Conservation (phyloP, 768 basidiomycete species). For the Russula virescens region DNA sequence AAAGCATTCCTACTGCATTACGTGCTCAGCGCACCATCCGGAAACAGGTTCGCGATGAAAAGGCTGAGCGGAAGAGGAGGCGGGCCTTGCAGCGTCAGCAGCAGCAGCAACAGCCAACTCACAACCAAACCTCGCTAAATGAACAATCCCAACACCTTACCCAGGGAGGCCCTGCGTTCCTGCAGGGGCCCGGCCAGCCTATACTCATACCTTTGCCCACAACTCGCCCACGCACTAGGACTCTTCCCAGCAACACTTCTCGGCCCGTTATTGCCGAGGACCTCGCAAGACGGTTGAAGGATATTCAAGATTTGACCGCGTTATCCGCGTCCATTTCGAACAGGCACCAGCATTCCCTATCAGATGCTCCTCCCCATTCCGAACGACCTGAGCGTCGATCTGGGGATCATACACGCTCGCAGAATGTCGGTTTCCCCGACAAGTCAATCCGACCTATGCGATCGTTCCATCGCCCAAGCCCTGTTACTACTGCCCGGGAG, state of each 20-base stretch:
- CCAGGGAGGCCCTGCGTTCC: background rate
- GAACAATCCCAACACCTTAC: background rate
- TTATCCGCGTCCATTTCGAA: background rate
- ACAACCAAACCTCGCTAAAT: background rate
- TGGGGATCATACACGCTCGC: slow-evolving; percentile 22
- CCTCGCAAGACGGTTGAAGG: slow-evolving; percentile 20
- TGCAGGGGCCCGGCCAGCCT: background rate
- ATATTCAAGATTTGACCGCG: slow-evolving; percentile 11
- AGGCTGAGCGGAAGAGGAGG: slow-evolving; percentile 45
- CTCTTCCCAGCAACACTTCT: slow-evolving; percentile 19
- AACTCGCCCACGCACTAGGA: slow-evolving; percentile 19
- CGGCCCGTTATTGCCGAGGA: slow-evolving; percentile 19
- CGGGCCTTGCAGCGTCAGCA: slow-evolving; percentile 26
- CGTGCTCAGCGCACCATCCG: slow-evolving; percentile 78
- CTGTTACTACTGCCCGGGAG: slow-evolving; percentile 29
- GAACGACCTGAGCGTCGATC: slow-evolving; percentile 24
- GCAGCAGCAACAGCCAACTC: slow-evolving; percentile 2
- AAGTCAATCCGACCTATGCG: slow-evolving; percentile 43
- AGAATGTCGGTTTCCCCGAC: slow-evolving; percentile 25
- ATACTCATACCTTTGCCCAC: background rate
- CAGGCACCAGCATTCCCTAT: background rate
- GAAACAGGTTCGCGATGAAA: slow-evolving; percentile 61
- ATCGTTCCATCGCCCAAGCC: slow-evolving; percentile 53
- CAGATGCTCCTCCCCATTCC: background rate
- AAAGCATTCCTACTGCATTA: slow-evolving; percentile 75